Base-by-base conservation (phyloP, 2,329 filamentous ascomycete species). In the Zasmidium citrigriseum region DNA sequence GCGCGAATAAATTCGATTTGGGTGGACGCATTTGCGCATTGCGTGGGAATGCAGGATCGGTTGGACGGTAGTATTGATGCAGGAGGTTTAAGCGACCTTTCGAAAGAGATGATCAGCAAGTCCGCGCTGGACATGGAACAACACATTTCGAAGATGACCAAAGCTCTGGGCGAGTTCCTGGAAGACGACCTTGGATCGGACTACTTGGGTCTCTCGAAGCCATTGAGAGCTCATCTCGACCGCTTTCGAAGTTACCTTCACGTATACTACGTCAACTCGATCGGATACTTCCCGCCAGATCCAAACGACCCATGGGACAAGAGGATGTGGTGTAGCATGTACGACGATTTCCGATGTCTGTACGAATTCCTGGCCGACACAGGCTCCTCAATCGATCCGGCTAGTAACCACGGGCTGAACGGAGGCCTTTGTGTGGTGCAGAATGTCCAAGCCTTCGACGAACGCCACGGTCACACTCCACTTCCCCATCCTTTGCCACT, bases 1-100 rank as follows among this genome's bases (percentile, higher is more conserved):
- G 87, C 86, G 63, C 82, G 83, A 52, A 73, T 89, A 23, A 79
- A 78, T 54, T 81, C 85, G n/a, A 74, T 90, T 12, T 93, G 90
- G 78, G 81, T 86, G 11, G 83, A 90, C 67, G 86, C 90, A 0
- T 91, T 93, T 73, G 82, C 84, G 14, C 90, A 95, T 68, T 91
- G 89, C 68, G 87, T 89, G 34, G 90, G 90, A 46, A 92, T 93
- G 89, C 83, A 83, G 59, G 84, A 89, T 20, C 77, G 78, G 23
- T 61, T 93, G 4, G 76, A 79, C 44, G 68, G 75, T 4, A 83
- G 82, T 63, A 71, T 80, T 1, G 89, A 89, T 61, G 89, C 86
- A 60, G 76, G 82, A 71, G 86, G 88, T 76, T 65, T 83, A 75
- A 52, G 52, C 23, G 23, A 60, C 4, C 55, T 79, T 1, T 87